These are phyloP conservation scores for Pyracantha coccinea DNA, from an alignment of 331 rosid species.

Conservation along the genomic window DNA sequence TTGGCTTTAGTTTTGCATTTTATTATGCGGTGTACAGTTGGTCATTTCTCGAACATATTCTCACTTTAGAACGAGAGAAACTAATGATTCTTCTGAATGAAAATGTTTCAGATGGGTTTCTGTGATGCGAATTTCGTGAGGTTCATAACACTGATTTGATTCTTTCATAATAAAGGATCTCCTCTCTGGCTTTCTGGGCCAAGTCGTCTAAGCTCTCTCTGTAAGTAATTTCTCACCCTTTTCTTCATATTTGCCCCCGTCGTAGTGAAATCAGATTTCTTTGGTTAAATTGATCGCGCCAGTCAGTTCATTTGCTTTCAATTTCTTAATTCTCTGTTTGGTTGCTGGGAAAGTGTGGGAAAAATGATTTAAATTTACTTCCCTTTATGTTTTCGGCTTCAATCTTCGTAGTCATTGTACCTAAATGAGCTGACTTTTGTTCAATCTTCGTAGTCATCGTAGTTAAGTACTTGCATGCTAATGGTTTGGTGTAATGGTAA, in stretches of 20 bases:
- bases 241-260: background rate
- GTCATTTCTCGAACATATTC: too few relatives aligned
- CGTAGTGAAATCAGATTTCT: background rate
- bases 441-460: background rate
- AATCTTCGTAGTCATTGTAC: background rate
- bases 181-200: background rate
- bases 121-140: background rate
- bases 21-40: too few relatives aligned
- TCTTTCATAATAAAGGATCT: background rate
- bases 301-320: background rate
- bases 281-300: background rate
- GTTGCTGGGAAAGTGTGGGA: background rate
- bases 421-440: background rate
- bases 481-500: background rate
- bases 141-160: background rate
- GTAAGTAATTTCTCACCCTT: background rate
- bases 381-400: background rate
- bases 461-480: background rate
- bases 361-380: background rate
- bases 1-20: too few relatives aligned
- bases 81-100: too few relatives aligned
- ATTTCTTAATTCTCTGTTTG: background rate
- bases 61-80: too few relatives aligned
- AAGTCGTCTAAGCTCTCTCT: constrained; percentile 6
- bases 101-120: background rate